A percentile compares a stretch with the other conserved stretches of the same genome.
Conservation (phyloP, 768 basidiomycete genomes). For the Suillus brevipes region DNA sequence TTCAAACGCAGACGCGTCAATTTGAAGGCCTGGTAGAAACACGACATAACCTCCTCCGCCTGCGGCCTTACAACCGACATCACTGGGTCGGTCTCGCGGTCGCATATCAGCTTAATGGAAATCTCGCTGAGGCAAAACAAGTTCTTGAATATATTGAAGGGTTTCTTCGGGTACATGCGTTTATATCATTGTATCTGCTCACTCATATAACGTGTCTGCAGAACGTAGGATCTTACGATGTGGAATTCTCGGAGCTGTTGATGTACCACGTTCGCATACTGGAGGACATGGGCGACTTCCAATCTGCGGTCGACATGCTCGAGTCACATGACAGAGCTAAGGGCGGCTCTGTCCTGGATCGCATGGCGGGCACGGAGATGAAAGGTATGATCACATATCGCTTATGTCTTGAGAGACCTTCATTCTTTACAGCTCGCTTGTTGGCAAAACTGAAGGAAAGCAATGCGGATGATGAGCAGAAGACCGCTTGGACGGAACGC, state of each 20-base stretch:
- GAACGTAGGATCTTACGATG: conserved; percentile 77
- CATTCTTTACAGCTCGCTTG: conserved; percentile 60
- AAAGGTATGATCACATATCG: conserved; percentile 48
- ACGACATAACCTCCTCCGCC: conserved; percentile 72
- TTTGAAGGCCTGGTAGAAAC: conserved; percentile 81
- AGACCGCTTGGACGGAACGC: conserved; percentile 49
- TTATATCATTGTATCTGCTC: not conserved
- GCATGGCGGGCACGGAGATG: conserved; percentile 62
- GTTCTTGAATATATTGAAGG: conserved; percentile 72
- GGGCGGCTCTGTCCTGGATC: conserved; percentile 68
- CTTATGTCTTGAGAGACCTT: not conserved
- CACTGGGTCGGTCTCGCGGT: conserved; percentile 92
- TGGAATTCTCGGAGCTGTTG: conserved; percentile 81
- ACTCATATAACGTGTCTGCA: conserved; percentile 26
- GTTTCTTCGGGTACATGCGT: conserved; percentile 59
- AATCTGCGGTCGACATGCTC: conserved; percentile 60
- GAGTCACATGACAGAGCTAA: conserved; percentile 55
- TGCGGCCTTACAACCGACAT: conserved; percentile 80
- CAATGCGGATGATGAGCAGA: conserved; percentile 14
- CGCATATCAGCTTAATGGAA: conserved; percentile 83
- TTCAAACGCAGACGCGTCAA: conserved; percentile 84
- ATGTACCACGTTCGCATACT: conserved; percentile 75
- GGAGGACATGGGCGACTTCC: conserved; percentile 67
- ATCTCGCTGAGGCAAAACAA: conserved; percentile 65
- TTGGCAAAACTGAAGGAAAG: conserved; percentile 53